Conservation (phyloP, 257 asterid genomes). For the Primulina huaijiensis region DNA sequence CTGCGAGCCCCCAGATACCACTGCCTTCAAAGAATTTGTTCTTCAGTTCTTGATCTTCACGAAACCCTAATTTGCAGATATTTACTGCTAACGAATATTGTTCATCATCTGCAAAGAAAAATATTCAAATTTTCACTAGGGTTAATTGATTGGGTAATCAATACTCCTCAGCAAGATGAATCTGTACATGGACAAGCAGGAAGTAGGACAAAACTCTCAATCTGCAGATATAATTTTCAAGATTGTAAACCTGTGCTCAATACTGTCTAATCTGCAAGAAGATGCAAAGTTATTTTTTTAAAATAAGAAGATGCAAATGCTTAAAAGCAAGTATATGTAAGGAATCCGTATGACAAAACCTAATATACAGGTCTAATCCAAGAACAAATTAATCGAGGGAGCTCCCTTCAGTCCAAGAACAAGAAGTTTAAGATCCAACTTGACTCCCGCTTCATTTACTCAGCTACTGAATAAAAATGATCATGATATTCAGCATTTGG, state of each 20-base stretch:
- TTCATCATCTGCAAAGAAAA: slow-evolving; percentile 13
- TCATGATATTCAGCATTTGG: slow-evolving; percentile 57
- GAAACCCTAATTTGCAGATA: slow-evolving; percentile 39
- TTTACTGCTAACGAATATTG: background rate
- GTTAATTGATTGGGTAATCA: background rate
- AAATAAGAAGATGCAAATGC: background rate
- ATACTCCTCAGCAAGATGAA: background rate
- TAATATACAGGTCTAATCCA: background rate
- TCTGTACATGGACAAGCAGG: background rate
- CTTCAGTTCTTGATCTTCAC: slow-evolving; percentile 19
- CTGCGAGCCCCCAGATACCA: slow-evolving; percentile 37
- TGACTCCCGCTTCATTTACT: slow-evolving; percentile 94
- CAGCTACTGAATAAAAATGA: slow-evolving; percentile 38
- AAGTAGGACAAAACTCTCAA: background rate
- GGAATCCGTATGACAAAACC: background rate
- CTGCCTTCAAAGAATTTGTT: slow-evolving; percentile 8
- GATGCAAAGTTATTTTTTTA: background rate
- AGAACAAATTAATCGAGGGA: slow-evolving; percentile 45
- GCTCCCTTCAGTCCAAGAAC: slow-evolving; percentile 99
- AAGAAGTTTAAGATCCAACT: slow-evolving; percentile 58
- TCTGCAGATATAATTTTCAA: too few relatives aligned
- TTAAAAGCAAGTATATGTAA: too few relatives aligned
- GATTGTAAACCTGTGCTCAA: background rate
- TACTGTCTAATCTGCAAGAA: background rate
- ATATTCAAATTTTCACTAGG: background rate